Base-by-base conservation (phyloP, 2,329 filamentous ascomycete genomes). In the Shiraia bambusicola region DNA sequence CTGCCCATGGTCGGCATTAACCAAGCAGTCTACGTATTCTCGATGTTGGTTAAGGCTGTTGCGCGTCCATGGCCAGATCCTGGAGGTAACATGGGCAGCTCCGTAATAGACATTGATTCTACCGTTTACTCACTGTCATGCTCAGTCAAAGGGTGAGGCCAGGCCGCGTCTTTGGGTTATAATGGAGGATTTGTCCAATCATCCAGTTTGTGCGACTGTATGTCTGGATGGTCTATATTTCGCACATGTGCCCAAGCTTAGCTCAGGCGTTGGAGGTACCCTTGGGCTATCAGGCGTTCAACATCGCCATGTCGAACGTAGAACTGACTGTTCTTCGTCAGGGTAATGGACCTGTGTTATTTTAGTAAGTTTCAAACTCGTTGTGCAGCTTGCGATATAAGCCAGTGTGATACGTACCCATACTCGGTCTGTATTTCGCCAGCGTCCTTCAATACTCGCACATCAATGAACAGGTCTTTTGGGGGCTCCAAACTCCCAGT, bases 341-440 rank as follows among this genome's bases (percentile, higher is more conserved):
- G 78, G 46, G 87, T 97, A 59, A 98, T 96, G 10, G 91, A 88
- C 12, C 90, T 95, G 56, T 25, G 30, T 28, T 28, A 14, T 27
- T 12, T 28, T 14, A 15, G 22, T 22, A 22, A 11, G 19, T 22
- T 8, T 4, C 8, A 8, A 22, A 22, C 4, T 22, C 4, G 25
- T 34, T 28, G 28, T 15, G 39, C 36, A 24, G 14, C 17, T 39
- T 19, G 13, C 24, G 22, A 28, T 15, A 15, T 24, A 25, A 11
- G 10, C 34, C 19, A 3, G 22, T 42, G 25, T 40, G 26, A 16
- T 6, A 75, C 84, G 69, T 77, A 95, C 87, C 93, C 93, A 65
- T 98, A 98, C 76, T 98, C 94, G 0, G 93, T 98, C 73, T 98
- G 92, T 52, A 98, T 96, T 75, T 98, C 93, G 4, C 94, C 93